phyloP scores from a whole-genome alignment of 805 yeast species.

The Metschnikowia reukaufii region DNA sequence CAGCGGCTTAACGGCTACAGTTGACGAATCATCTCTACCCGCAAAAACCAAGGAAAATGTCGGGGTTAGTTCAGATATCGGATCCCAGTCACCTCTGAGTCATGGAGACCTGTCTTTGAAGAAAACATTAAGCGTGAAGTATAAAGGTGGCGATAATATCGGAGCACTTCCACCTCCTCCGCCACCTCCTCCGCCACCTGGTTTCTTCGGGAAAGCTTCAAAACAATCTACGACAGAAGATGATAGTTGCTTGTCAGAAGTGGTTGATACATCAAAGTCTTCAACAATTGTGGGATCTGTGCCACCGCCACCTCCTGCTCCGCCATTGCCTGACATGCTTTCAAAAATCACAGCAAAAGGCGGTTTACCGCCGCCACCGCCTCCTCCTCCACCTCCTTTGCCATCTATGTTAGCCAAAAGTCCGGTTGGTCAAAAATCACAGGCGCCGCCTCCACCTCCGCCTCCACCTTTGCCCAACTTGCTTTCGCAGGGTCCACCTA shows the following conservation, averaged over 20 bases:
- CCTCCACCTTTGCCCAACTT: conserved; percentile 9
- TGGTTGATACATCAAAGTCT: not conserved
- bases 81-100: not conserved
- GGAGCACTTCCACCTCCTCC: conserved; percentile 1
- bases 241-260: not conserved
- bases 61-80: not conserved
- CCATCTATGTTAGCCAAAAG: not conserved
- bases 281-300: not conserved
- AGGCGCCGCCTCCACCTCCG: conserved; percentile 3
- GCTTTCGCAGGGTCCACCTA: not conserved
- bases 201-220: not conserved
- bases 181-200: not conserved
- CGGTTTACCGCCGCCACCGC: not conserved
- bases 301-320: not conserved
- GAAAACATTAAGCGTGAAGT: not conserved
- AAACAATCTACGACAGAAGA: no score
- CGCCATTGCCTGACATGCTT: conserved; percentile 3
- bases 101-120: not conserved
- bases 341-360: not conserved
- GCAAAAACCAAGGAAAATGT: not conserved
- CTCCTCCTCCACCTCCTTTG: conserved; percentile 11
- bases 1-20: conserved; percentile 9
- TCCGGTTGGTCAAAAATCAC: not conserved
- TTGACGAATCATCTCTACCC: not conserved
- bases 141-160: no score